These are phyloP conservation scores for Fusarium ramigenum DNA, from an alignment of 2,329 filamentous ascomycete species.

Conservation along the genomic window DNA sequence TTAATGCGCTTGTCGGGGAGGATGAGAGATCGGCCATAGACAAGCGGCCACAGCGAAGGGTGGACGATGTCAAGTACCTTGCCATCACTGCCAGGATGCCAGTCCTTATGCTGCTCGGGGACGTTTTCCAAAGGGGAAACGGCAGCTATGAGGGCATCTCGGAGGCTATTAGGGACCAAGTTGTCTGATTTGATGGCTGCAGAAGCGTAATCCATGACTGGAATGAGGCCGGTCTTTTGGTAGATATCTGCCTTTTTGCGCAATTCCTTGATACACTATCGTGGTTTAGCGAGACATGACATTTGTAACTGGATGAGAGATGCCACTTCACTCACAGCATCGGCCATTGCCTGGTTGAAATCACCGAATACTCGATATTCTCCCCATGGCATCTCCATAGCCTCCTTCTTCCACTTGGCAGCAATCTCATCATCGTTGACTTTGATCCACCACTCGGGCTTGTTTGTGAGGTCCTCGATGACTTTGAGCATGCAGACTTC, in stretches of 20 bases:
- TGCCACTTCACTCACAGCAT: conserved; percentile 39
- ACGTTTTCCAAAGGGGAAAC: conserved; percentile 61
- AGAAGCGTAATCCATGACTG: conserved; percentile 47
- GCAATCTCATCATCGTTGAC: conserved; percentile 40
- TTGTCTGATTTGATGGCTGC: conserved; percentile 50
- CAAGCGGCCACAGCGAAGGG: conserved; percentile 39
- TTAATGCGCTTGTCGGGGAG: conserved; percentile 48
- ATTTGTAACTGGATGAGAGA: not conserved
- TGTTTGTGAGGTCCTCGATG: conserved; percentile 48
- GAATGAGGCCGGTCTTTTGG: conserved; percentile 46
- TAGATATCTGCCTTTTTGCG: conserved; percentile 47
- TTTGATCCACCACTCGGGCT: conserved; percentile 49
- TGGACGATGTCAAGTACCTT: conserved; percentile 36
- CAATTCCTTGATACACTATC: conserved; percentile 48
- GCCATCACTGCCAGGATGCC: conserved; percentile 33
- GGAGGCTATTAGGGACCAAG: conserved; percentile 38
- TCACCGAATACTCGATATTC: conserved; percentile 33
- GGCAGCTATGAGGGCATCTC: conserved; percentile 52
- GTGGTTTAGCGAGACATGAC: not conserved
- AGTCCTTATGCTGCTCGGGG: conserved; percentile 54
- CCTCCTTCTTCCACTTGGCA: conserved; percentile 45
- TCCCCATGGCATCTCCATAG: conserved; percentile 44
- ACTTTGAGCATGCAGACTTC: conserved; percentile 48
- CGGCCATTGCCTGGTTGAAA: conserved; percentile 46
- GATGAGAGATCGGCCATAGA: conserved; percentile 45